Conservation (phyloP, 306 rosid genomes). For the Castanea crenata region DNA sequence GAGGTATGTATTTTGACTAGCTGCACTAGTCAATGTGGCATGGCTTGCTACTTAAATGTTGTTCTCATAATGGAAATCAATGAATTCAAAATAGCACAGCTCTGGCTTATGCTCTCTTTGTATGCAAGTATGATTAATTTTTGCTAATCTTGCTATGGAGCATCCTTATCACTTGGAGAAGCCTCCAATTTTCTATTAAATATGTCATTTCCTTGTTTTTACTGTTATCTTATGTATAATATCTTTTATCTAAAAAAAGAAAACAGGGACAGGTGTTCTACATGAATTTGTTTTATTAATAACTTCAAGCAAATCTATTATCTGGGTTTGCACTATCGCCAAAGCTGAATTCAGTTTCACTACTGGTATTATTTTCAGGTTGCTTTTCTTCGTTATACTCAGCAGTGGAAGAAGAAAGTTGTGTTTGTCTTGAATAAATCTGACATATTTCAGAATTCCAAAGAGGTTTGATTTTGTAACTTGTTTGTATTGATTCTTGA, state of each 20-base stretch:
- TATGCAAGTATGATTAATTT: neutral
- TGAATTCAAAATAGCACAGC: neutral
- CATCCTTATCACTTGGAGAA: neutral
- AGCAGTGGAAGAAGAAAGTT: conserved; percentile 97
- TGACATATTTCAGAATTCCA: conserved; percentile 72
- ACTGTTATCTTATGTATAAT: neutral
- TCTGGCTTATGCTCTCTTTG: neutral
- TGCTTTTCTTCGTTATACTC: conserved; percentile 85
- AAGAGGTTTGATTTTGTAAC: conserved; percentile 55
- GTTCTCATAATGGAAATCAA: neutral
- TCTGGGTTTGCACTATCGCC: neutral
- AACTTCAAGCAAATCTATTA: neutral
- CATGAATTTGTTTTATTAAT: neutral
- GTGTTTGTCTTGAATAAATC: conserved; percentile 91
- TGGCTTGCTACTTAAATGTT: neutral
- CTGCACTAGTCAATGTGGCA: conserved; percentile 6
- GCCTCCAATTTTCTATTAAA: neutral
- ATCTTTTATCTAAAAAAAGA: neutral
- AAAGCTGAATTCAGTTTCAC: conserved; percentile 12
- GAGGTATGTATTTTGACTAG: conserved; percentile 54
- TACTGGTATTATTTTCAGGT: conserved; percentile 50
- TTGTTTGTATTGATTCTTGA: conserved; percentile 9
- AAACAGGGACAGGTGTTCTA: conserved; percentile 1
- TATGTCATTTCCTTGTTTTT: neutral
- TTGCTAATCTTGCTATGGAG: neutral